phyloP scores from a whole-genome alignment of 2,329 filamentous ascomycete genomes.

The Fusarium haematococcum region DNA sequence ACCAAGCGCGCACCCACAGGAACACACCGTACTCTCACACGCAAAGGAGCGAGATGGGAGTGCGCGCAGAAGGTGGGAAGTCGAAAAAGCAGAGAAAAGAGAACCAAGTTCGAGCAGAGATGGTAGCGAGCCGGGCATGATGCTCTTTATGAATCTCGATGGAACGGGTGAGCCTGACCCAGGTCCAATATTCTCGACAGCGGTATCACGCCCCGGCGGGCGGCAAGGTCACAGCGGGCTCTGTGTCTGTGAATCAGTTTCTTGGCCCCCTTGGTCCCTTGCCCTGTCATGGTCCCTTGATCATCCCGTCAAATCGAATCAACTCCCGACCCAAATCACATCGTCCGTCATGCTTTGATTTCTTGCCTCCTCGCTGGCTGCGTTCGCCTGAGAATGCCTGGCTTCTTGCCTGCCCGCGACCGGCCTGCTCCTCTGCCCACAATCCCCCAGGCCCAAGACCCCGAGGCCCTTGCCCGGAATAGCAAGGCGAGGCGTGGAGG shows the following conservation, averaged over 20 bases:
- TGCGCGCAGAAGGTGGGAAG: slow-evolving; percentile 5
- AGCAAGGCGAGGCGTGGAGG: slow-evolving; percentile 45
- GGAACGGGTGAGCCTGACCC: slow-evolving; percentile 20
- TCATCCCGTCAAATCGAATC: slow-evolving; percentile 25
- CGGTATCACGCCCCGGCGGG: slow-evolving; percentile 14
- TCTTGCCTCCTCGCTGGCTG: slow-evolving; percentile 23
- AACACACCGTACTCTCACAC: slow-evolving; percentile 23
- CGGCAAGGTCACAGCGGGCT: slow-evolving; percentile 19
- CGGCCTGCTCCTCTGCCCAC: slow-evolving; percentile 20
- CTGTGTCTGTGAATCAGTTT: slow-evolving; percentile 24
- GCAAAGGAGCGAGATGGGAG: slow-evolving; percentile 11
- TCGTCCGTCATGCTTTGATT: slow-evolving; percentile 21
- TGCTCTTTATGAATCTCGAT: slow-evolving; percentile 34
- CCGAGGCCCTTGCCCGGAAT: slow-evolving; percentile 36
- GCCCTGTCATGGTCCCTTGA: slow-evolving; percentile 32
- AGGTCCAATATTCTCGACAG: slow-evolving; percentile 13
- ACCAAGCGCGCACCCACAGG: slow-evolving; percentile 29
- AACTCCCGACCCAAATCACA: slow-evolving; percentile 31
- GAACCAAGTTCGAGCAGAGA: slow-evolving; percentile 1
- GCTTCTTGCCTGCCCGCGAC: slow-evolving; percentile 1
- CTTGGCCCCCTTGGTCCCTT: slow-evolving; percentile 27
- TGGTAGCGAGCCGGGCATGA: slow-evolving; percentile 3
- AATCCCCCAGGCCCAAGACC: slow-evolving; percentile 13
- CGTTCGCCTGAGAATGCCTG: slow-evolving; percentile 16
- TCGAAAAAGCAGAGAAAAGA: slow-evolving; percentile 11